A percentile compares a stretch with the other conserved stretches of the same genome.
phyloP scores from a whole-genome alignment of 2,329 filamentous ascomycete species.

The Knufia petricola region DNA sequence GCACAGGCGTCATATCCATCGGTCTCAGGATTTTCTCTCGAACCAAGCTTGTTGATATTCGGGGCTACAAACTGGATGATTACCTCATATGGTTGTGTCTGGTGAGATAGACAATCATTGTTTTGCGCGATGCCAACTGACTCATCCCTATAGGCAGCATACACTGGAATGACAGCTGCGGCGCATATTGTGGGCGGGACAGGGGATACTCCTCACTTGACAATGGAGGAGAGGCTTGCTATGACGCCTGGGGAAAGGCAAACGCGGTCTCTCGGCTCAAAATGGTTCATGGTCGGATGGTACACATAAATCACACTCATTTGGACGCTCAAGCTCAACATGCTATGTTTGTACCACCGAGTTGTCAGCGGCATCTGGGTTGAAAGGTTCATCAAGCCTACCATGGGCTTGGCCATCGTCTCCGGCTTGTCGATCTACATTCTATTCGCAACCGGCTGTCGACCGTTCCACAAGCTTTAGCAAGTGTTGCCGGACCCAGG shows the following conservation, averaged over 20 bases:
- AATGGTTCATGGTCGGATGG: too few relatives aligned
- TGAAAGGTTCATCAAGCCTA: conserved; percentile 29
- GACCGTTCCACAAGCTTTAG: conserved; percentile 29
- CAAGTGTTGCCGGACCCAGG: conserved; percentile 32
- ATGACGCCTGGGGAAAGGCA: conserved; percentile 25
- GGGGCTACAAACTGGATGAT: conserved; percentile 29
- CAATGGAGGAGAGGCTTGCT: conserved; percentile 21
- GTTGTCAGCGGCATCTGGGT: conserved; percentile 30
- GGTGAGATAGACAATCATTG: too few relatives aligned
- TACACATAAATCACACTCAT: too few relatives aligned
- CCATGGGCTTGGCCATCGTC: conserved; percentile 26
- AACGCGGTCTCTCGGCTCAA: too few relatives aligned
- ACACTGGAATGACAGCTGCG: conserved; percentile 20
- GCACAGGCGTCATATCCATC: neutral
- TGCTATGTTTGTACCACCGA: conserved; percentile 32
- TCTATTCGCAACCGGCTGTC: conserved; percentile 26
- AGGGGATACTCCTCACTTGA: conserved; percentile 27
- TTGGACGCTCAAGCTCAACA: too few relatives aligned
- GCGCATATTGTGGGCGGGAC: conserved; percentile 25
- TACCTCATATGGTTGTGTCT: conserved; percentile 27
- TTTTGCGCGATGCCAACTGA: neutral
- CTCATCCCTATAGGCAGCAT: conserved; percentile 10
- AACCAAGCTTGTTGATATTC: conserved; percentile 28
- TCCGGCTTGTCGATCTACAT: conserved; percentile 25
- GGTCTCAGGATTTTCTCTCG: conserved; percentile 24